Evolutionary conservation across 1,139 yeast genomes (phyloP), one percentile per base, ranked within the genome.

Genomic region (Saccharomyces hybrid): DNA sequence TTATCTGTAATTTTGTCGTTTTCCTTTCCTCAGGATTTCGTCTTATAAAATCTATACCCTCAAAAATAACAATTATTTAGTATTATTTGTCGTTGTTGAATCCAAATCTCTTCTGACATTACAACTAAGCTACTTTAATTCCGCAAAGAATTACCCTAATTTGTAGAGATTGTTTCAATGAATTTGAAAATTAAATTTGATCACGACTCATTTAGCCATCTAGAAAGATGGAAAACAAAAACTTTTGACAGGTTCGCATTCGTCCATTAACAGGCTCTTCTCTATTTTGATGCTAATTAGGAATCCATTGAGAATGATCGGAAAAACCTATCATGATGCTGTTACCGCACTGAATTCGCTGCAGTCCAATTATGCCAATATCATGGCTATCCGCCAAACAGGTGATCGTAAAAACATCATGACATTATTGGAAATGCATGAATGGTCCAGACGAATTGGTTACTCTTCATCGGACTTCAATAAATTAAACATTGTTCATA

Each of bases 331-430:
- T 52, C 76, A 80, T 67, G 95, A 87, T 71, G 99, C 99, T 1
- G 82, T 95, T 53, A 78, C 78, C 55, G 89, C 95, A 8, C 77
- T 95, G 63, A 95, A 95, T 72, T 80, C 90, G 8, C 75, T 91
- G 48, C 99, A 95, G 69, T 87, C 97, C 38, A 95, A 93, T 69
- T 89, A 86, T 70, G 93, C 96, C 31, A 82, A 91, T 13, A 82
- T 95, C 52, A 95, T 90, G 70, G 95, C 95, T 3, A 79, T 83
- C 54, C 79, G 88, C 58, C 81, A 83, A 62, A 75, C 88, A 7
- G 96, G 95, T 1, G 78, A 77, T 51, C 80, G 86, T 60, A 79
- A 84, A 58, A 86, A 85, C 66, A 84, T 82, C 50, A 76, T 83
- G 69, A 82, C 91, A 46, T 81, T 93, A 52, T 86, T 86, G 28